Percentiles rank a stretch among this genome's conserved stretches.
These are phyloP conservation scores for Aureobasidium sp. DNA, from an alignment of 2,329 filamentous ascomycete genomes.

Conservation along the genomic window DNA sequence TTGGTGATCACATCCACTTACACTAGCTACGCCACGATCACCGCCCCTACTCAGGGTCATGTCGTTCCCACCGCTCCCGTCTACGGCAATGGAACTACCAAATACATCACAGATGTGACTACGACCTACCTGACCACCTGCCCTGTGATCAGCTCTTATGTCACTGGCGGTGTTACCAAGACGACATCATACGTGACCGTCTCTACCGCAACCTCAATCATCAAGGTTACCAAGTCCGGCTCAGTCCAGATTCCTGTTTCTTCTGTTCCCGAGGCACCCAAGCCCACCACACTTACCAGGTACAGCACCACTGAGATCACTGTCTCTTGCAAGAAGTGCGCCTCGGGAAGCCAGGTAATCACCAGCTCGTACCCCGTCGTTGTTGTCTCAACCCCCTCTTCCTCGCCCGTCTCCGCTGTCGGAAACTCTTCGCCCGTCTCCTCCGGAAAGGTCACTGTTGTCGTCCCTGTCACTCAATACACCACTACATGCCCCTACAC, in stretches of 20 bases:
- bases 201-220: neutral
- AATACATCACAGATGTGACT: neutral
- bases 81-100: neutral
- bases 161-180: slow-evolving; percentile 1
- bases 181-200: slow-evolving; percentile 3
- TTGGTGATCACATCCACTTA: neutral
- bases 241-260: neutral
- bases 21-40: neutral
- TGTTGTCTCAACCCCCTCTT: neutral
- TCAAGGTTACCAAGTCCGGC: slow-evolving; percentile 4
- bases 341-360: slow-evolving; percentile 16
- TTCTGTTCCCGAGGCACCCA: neutral
- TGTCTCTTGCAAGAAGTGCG: slow-evolving; percentile 29
- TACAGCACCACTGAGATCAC: slow-evolving; percentile 27
- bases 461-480: slow-evolving; percentile 13
- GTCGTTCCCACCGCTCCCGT: neutral
- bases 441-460: slow-evolving; percentile 8
- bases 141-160: slow-evolving; percentile 8
- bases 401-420: neutral
- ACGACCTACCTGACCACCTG: slow-evolving; percentile 16
- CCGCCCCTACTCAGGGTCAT: slow-evolving; percentile 6
- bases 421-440: neutral
- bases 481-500: slow-evolving; percentile 22
- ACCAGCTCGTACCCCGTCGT: slow-evolving; percentile 13
- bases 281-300: slow-evolving; percentile 19